Evolutionary conservation across 2,329 filamentous ascomycete species (phyloP), one percentile per base, ranked within the genome.

Genomic region (Colletotrichum sp.): DNA sequence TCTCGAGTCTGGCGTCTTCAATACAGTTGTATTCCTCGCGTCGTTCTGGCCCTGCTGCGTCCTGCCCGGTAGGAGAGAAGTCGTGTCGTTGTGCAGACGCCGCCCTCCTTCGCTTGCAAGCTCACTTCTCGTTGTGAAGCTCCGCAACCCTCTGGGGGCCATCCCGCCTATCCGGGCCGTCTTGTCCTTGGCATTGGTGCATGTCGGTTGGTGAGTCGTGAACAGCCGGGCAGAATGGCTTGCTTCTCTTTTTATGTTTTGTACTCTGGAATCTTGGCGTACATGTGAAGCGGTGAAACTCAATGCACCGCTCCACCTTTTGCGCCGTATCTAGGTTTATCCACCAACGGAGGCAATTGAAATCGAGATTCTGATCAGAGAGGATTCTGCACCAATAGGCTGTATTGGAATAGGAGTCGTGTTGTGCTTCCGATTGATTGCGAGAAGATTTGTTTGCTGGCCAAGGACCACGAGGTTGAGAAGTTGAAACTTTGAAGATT

Each of bases 171-270:
- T 9, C 70, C 74, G 74, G 71, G 70, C 74, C 74, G 70, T 16
- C 26, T 69, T 44, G 44, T 68, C 39, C 62, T 68, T 68, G 73
- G 69, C 63, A 34, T n/a, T 63, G 39, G 57, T 60, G 36, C 57
- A 69, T 76, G 59, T 26, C 5, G 65, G 59, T 60, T 59, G 55
- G 57, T n/a, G 34, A 67, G 71, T 65, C 70, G 70, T 62, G 49
- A 59, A 69, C 55, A 59, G 21, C 28, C 44, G 44, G 70, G 59
- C 26, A 59, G 49, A 69, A 59, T 73, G 74, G 73, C 59, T 65
- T 76, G 59, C 70, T 59, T 73, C 49, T 64, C 74, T 65, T 74
- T 70, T 73, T 76, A 76, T 76, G 74, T 63, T 63, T 65, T 28
- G 44, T 49, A 26, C 59, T 52, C 32, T 28, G 59, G 15, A 18